A percentile compares a stretch with the other conserved stretches of the same genome.
phyloP scores from a whole-genome alignment of 768 basidiomycete genomes.

The Trametes maxima region DNA sequence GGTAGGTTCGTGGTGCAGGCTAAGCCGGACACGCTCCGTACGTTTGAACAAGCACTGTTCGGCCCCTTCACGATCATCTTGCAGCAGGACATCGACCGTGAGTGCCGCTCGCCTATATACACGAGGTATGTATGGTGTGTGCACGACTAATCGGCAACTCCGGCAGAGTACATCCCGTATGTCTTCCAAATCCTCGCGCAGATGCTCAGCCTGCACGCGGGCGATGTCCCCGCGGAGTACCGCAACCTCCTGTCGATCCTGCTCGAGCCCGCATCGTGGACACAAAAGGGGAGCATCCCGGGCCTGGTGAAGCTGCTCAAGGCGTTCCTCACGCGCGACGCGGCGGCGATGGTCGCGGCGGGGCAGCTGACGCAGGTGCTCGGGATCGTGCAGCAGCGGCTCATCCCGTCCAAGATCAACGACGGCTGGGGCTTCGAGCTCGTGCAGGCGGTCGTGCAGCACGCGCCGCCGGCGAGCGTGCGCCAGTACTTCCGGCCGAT shows the following conservation, averaged over 20 bases:
- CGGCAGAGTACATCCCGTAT: conserved; percentile 92
- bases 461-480: conserved; percentile 65
- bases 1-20: conserved; percentile 79
- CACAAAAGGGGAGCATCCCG: conserved; percentile 92
- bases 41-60: conserved; percentile 83
- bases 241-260: conserved; percentile 78
- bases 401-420: conserved; percentile 85
- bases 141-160: neutral
- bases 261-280: conserved; percentile 85
- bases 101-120: conserved; percentile 27
- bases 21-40: conserved; percentile 62
- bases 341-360: conserved; percentile 60
- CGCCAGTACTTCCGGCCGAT: conserved; percentile 74
- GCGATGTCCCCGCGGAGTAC: conserved; percentile 74
- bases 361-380: conserved; percentile 79
- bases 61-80: conserved; percentile 86
- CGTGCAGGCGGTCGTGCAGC: conserved; percentile 71
- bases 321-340: conserved; percentile 78
- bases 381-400: conserved; percentile 86
- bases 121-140: neutral
- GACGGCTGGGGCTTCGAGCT: conserved; percentile 93
- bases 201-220: conserved; percentile 82
- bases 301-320: conserved; percentile 88
- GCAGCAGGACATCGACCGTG: conserved; percentile 92
- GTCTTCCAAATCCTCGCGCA: conserved; percentile 96